phyloP scores from a whole-genome alignment of 768 basidiomycete genomes.

The Suillus decipiens region DNA sequence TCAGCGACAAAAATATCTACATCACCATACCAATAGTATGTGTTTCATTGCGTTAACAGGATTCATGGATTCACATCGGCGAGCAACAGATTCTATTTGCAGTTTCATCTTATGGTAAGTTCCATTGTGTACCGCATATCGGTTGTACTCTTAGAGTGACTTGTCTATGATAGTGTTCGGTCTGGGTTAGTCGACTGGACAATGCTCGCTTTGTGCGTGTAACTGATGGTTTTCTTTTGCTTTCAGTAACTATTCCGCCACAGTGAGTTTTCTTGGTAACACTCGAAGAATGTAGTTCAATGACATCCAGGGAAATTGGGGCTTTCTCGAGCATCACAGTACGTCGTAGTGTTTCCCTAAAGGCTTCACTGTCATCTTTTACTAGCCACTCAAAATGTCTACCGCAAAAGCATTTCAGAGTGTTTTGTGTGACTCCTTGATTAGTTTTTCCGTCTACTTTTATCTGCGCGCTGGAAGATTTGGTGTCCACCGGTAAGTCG shows the following conservation, averaged over 20 bases:
- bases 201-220: neutral
- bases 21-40: slow-evolving; percentile 3
- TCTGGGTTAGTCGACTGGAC: neutral
- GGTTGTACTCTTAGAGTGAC: neutral
- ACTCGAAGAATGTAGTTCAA: neutral
- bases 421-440: neutral
- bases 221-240: neutral
- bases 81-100: neutral
- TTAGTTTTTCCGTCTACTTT: slow-evolving; percentile 2
- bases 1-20: slow-evolving; percentile 7
- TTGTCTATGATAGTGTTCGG: slow-evolving; percentile 4
- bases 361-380: neutral
- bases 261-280: neutral
- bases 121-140: neutral
- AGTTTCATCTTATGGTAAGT: slow-evolving; percentile 5
- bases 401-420: neutral
- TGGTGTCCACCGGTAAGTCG: neutral
- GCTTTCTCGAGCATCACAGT: neutral
- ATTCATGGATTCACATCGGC: neutral
- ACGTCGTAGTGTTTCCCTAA: neutral
- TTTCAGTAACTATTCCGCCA: neutral
- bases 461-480: neutral
- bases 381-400: neutral
- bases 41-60: neutral
- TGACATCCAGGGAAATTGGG: neutral